Base-by-base conservation (phyloP, 108 stramenopile species). In the Fragilaria crotonensis region DNA sequence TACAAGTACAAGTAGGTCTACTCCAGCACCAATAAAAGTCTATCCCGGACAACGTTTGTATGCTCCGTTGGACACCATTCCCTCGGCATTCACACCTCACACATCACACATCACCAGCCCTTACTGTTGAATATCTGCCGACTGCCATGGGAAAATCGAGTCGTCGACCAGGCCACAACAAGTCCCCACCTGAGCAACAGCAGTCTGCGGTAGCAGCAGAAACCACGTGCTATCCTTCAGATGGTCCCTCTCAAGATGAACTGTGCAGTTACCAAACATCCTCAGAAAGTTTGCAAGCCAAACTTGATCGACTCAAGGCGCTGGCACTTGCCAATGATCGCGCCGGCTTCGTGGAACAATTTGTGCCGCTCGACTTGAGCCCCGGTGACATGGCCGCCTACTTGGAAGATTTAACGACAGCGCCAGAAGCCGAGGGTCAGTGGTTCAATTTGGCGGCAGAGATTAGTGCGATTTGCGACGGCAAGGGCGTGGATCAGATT, bases 351-450 rank as follows among this genome's bases (percentile, higher is more conserved):
- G 73, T 75, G 0, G 5, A 18, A 26, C 36, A 64, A 48, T 75
- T 75, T 59, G 73, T 75, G 11, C 73, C 73, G n/a, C 31, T 75
- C n/a, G 73, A 75, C 60, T 45, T 69, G 17, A 48, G 52, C 18
- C 26, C 19, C 1, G 51, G 2, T 22, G 73, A 75, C 41, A 27
- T 17, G 0, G 19, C 27, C 0, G 62, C 27, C 4, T 75, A 70
- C 33, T 48, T 75, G 27, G 14, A 53, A 23, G 73, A 70, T 48
- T 59, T 75, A 36, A 74, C 73, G 29, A 70, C 66, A 18, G 68
- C 63, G 21, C 62, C 63, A 9, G 73, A 75, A 58, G 73, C 73
- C 23, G 68, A 66, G 18, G 62, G 63, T 19, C 67, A 68, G 22
- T 75, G 73, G 73, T 51, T n/a, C 11, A 70, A 69, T 27, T 49